Base-by-base conservation (phyloP, 495 filamentous ascomycete species). In the Hypoxylon fragiforme region DNA sequence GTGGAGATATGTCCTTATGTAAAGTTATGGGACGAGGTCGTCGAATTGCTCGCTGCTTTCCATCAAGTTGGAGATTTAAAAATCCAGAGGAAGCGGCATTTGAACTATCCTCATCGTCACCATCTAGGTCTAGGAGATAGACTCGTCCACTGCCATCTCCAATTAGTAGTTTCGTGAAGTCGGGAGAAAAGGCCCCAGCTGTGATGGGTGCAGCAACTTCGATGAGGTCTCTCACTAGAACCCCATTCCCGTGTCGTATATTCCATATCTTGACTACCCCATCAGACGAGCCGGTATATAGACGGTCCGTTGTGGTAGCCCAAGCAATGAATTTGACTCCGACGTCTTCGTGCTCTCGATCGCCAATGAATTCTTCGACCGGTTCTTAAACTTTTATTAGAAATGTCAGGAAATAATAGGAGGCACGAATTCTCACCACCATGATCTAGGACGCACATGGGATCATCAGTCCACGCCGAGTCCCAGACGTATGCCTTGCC, bases 221-320 rank as follows among this genome's bases (percentile, higher is more conserved):
- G 1, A 81, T 63, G 0, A 83, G 63, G 35, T 92, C 79, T 18
- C 79, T 69, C n/a, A 96, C 76, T 21, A 87, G 77, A 2, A 85
- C 77, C 15, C 79, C 78, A 36, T 76, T 76, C 1, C 56, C 54
- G 1, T 71, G 68, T 14, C 73, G 72, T 15, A 95, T 76, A 64
- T 97, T 84, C 94, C 94, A 98, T 14, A 84, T 79, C 47, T 91
- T 96, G 5, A 98, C 76, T 0, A 87, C 74, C 1, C 94, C 92
- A 64, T 98, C 94, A 0, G 91, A 94, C 2, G 86, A 86, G 2
- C 92, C 94, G n/a, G 89, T 95, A 62, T 92, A 96, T 37, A 97
- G 81, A 0, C 87, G 76, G 41, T 88, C 82, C 3, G 77, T 70
- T 0, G 78, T 78, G 2, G 77, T 75, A 1, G 87, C 91, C 92